Percentiles rank a stretch among this genome's conserved stretches.
Conservation (phyloP, 768 basidiomycete genomes). For the Zangia roseola region DNA sequence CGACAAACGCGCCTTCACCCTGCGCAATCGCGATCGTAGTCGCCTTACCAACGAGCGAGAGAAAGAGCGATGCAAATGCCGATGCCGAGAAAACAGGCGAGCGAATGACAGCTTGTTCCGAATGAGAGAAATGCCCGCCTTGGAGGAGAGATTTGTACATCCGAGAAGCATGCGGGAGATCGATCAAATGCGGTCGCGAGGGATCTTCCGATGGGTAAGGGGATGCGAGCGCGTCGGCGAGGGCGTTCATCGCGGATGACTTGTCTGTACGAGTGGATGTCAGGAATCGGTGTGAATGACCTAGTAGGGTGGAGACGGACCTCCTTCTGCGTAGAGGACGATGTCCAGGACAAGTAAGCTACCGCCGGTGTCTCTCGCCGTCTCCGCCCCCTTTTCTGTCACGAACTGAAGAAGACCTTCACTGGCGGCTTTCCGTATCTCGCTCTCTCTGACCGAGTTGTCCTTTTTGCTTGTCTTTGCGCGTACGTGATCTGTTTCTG, state of each 20-base stretch:
- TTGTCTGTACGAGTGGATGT: slow-evolving; percentile 56
- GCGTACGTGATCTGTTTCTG: slow-evolving; percentile 69
- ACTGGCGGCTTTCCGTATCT: slow-evolving; percentile 74
- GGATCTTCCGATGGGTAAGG: slow-evolving; percentile 57
- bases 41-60: slow-evolving; percentile 52
- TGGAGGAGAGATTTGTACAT: slow-evolving; percentile 88
- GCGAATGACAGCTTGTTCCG: slow-evolving; percentile 51
- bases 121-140: slow-evolving; percentile 82
- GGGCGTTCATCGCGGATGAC: slow-evolving; percentile 52
- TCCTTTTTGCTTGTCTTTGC: slow-evolving; percentile 86
- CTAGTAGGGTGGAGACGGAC: slow-evolving; percentile 42
- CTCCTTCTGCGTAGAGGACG: slow-evolving; percentile 83
- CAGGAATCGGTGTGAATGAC: neutral
- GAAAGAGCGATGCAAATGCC: slow-evolving; percentile 59
- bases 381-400: slow-evolving; percentile 53
- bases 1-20: slow-evolving; percentile 69
- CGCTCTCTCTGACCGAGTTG: slow-evolving; percentile 54
- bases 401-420: slow-evolving; percentile 73
- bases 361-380: slow-evolving; percentile 75
- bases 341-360: slow-evolving; percentile 77
- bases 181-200: slow-evolving; percentile 61
- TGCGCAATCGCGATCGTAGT: slow-evolving; percentile 53
- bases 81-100: slow-evolving; percentile 55
- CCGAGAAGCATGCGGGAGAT: slow-evolving; percentile 79
- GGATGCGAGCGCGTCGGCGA: slow-evolving; percentile 55